Base-by-base conservation (phyloP, 2,329 filamentous ascomycete species). In the Monosporascus sp. region DNA sequence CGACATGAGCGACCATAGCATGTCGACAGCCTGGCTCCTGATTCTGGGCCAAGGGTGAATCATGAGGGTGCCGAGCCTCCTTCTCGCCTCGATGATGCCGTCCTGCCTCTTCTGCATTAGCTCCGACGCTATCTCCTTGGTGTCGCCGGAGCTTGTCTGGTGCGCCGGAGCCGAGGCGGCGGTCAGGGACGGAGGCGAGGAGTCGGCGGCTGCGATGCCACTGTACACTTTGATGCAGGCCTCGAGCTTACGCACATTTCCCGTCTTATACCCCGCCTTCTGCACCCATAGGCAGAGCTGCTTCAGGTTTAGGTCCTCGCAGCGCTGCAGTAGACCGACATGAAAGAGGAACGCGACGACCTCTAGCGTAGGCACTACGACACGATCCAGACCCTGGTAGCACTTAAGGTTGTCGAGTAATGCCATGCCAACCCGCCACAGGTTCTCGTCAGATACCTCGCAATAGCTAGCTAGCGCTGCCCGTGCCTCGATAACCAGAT, bases 21-120 rank as follows among this genome's bases (percentile, higher is more conserved):
- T 81, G 60, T 87, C 84, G 5, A 83, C 77, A 17, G 82, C 83
- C 46, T 76, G 67, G 55, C 70, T 79, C 55, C 85, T 73, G 60
- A 95, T 84, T 63, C 82, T 81, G 6, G 92, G 90, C 77, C 90
- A 96, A 1, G 90, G 89, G 73, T 96, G 93, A 53, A 83, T 71
- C 57, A 96, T 74, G 75, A 96, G 82, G 22, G 80, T 83, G 0
- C 81, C 80, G 41, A 97, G 73, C 67, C 91, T 89, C 65, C 80
- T 84, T 51, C 85, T 70, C 3, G 87, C 87, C 53, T 75, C 74
- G 8, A 73, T 71, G 7, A 82, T 71, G 1, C 74, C 72, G 24
- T 74, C 70, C n/a, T 79, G 67, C n/a, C 69, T 66, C 53, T 63
- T 65, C 50, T 49, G 54, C 48, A 52, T 56, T 51, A 63, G 57